Evolutionary conservation across 2,329 filamentous ascomycete species (phyloP).

Genomic region (Exophiala calicioides): DNA sequence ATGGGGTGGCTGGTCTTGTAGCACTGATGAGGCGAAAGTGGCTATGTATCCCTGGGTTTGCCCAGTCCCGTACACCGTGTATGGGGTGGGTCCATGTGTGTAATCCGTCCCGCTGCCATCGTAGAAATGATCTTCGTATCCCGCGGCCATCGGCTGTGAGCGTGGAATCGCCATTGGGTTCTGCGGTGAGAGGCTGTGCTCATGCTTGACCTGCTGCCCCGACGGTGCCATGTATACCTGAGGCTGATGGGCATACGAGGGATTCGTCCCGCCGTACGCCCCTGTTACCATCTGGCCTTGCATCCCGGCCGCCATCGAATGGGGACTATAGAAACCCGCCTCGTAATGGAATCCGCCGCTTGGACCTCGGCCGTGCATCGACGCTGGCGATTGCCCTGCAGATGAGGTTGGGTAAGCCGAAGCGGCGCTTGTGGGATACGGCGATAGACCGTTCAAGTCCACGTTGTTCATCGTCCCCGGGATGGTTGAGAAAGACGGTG

Average conservation of each 20-base stretch:
- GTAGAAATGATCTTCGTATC: conserved; percentile 12
- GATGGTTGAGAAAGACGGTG: conserved; percentile 36
- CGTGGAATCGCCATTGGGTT: conserved; percentile 15
- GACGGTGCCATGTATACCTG: conserved; percentile 5
- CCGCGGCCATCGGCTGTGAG: conserved; percentile 11
- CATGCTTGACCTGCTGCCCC: conserved; percentile 4
- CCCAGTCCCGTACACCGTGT: conserved; percentile 14
- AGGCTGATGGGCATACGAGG: conserved; percentile 11
- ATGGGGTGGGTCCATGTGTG: conserved; percentile 14
- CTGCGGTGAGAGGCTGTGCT: conserved; percentile 19
- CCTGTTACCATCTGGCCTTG: conserved; percentile 5
- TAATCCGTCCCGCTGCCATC: conserved; percentile 10
- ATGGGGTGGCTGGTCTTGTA: conserved; percentile 7
- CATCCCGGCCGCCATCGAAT: conserved; percentile 13
- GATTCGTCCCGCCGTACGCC: conserved; percentile 5
- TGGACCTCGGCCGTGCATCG: conserved; percentile 14
- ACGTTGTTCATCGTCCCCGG: conserved; percentile 20
- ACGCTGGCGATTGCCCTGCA: conserved; percentile 30
- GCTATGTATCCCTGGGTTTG: conserved; percentile 13
- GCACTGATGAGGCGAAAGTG: conserved; percentile 14
- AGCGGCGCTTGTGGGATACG: conserved; percentile 27
- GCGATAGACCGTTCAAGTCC: conserved; percentile 35
- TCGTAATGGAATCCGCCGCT: conserved; percentile 14
- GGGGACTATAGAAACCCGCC: conserved; percentile 18
- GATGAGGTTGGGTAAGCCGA: conserved; percentile 33